Percentiles rank a stretch among this genome's conserved stretches.
These are phyloP conservation scores for Malus hybrid DNA, from an alignment of 331 rosid species.

Conservation along the genomic window DNA sequence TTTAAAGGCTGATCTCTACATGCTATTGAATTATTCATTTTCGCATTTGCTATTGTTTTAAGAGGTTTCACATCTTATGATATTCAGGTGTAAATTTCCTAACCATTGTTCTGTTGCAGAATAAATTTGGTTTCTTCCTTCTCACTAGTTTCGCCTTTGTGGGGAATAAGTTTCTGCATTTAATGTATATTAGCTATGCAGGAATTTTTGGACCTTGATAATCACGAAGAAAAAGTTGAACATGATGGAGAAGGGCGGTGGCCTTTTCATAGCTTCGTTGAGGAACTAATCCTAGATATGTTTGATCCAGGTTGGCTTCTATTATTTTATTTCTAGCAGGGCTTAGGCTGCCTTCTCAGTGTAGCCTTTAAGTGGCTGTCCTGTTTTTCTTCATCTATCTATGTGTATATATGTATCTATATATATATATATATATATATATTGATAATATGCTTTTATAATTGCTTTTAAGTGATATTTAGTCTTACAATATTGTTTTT, in stretches of 20 bases:
- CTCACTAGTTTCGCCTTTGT: not conserved
- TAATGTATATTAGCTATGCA: constrained; percentile 25
- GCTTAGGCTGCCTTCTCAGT: not conserved
- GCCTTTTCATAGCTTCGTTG: constrained; percentile 83
- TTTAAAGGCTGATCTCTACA: not conserved
- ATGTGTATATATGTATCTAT: not conserved
- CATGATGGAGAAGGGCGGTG: constrained; percentile 74
- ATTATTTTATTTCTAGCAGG: not conserved
- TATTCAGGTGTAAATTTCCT: not conserved
- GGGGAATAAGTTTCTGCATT: not conserved
- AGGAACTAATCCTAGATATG: constrained; percentile 87
- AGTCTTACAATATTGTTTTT: not conserved
- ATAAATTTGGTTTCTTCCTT: not conserved
- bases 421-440: not conserved
- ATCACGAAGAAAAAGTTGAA: constrained; percentile 63
- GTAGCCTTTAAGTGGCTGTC: not conserved
- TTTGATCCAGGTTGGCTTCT: constrained; percentile 78
- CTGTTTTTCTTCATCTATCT: not conserved
- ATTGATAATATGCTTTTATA: not conserved
- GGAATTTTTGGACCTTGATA: constrained; percentile 37
- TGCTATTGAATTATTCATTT: not conserved
- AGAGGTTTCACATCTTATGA: not conserved
- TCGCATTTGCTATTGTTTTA: not conserved
- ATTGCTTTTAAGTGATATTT: not conserved
- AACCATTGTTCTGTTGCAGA: not conserved